phyloP scores from a whole-genome alignment of 2,329 filamentous ascomycete genomes.

The Aspergillus neotritici region DNA sequence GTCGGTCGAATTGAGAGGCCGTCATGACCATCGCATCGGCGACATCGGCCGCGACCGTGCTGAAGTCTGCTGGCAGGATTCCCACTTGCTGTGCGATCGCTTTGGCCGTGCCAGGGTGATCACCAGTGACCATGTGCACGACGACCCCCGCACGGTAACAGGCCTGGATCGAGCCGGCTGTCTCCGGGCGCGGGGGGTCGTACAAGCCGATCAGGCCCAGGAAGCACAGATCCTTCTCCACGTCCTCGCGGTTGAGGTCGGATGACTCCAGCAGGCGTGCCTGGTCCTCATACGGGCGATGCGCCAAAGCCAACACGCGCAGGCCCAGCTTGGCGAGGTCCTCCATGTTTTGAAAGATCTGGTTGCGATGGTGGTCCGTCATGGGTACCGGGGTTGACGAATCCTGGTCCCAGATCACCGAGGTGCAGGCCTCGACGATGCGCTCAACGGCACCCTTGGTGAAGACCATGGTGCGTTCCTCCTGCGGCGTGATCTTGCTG shows the following conservation, averaged over 20 bases:
- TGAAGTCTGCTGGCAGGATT: constrained; percentile 60
- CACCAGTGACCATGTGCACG: constrained; percentile 76
- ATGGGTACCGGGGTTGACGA: constrained; percentile 38
- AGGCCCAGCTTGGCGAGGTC: constrained; percentile 57
- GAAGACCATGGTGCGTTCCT: constrained; percentile 23
- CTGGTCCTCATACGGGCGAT: constrained; percentile 16
- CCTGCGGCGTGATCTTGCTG: constrained; percentile 17
- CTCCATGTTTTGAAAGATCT: constrained; percentile 62
- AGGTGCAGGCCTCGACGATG: constrained; percentile 55
- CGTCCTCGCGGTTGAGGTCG: constrained; percentile 49
- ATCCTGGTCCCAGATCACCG: constrained; percentile 42
- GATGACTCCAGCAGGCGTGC: constrained; percentile 17
- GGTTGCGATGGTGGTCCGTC: constrained; percentile 47
- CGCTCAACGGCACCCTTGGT: constrained; percentile 56
- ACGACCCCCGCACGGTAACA: constrained; percentile 66
- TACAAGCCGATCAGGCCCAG: constrained; percentile 75
- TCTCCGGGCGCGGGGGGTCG: constrained; percentile 74
- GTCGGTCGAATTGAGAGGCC: constrained; percentile 68
- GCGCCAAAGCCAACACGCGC: constrained; percentile 61
- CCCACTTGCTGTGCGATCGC: constrained; percentile 72
- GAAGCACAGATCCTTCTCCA: constrained; percentile 64
- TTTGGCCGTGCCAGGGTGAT: constrained; percentile 68
- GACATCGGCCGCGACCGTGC: constrained; percentile 53
- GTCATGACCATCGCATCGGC: constrained; percentile 63
- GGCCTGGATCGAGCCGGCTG: constrained; percentile 60